These are phyloP conservation scores for Helotiales sp. DNA, from an alignment of 2,329 filamentous ascomycete genomes.

Conservation along the genomic window DNA sequence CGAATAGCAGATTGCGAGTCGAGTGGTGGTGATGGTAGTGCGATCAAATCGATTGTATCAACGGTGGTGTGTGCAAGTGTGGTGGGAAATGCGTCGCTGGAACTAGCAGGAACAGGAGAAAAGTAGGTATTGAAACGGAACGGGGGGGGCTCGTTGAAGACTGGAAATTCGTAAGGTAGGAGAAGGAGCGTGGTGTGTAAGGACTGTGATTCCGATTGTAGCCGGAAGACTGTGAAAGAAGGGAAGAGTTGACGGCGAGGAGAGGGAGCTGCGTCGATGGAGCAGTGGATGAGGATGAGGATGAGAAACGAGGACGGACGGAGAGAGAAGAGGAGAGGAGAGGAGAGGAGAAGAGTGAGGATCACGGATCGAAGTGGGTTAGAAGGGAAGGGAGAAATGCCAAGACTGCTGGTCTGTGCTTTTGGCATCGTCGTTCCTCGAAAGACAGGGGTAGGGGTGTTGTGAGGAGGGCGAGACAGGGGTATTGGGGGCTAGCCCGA, in stretches of 20 bases:
- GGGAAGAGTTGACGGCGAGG: constrained; percentile 20
- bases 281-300: constrained; percentile 1
- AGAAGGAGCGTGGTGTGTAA: constrained; percentile 15
- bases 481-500: not conserved
- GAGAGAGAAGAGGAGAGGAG: constrained; percentile 13
- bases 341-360: constrained; percentile 5
- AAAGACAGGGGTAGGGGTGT: not conserved
- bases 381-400: constrained; percentile 14
- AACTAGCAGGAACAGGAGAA: constrained; percentile 43
- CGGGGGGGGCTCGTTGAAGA: not conserved
- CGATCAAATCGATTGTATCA: constrained; percentile 29
- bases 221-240: constrained; percentile 38
- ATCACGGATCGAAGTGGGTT: constrained; percentile 3
- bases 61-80: constrained; percentile 33
- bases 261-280: not conserved
- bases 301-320: constrained; percentile 16
- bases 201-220: constrained; percentile 22
- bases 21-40: not conserved
- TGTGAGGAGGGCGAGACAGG: not conserved
- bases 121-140: constrained; percentile 18
- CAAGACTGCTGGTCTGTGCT: constrained; percentile 2
- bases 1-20: not conserved
- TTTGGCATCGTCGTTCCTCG: not conserved
- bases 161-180: constrained; percentile 13
- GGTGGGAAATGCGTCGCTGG: constrained; percentile 41